phyloP scores from a whole-genome alignment of 371 early-diverging fungal species.

The Rhizomucor pusillus region DNA sequence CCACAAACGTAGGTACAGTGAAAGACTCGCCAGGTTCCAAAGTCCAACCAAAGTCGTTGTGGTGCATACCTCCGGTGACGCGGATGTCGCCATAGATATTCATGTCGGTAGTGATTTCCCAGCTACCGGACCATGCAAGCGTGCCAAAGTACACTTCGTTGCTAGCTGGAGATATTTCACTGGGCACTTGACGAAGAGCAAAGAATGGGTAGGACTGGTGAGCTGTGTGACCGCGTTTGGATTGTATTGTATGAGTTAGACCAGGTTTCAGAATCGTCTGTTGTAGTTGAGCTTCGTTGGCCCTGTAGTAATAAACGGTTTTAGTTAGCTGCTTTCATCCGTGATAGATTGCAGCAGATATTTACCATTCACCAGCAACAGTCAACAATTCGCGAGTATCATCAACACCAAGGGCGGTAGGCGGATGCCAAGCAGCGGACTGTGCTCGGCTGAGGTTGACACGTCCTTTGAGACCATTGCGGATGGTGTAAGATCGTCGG shows the following conservation, averaged over 20 bases:
- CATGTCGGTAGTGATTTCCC: conserved; percentile 28
- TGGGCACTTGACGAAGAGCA: conserved; percentile 24
- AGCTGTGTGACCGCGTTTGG: conserved; percentile 33
- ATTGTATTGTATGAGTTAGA: conserved; percentile 21
- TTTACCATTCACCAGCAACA: conserved; percentile 38
- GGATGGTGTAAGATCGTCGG: conserved; percentile 14
- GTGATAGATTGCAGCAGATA: not conserved
- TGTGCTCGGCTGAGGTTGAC: conserved; percentile 22
- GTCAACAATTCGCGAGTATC: conserved; percentile 25
- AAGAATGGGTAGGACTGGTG: conserved; percentile 40
- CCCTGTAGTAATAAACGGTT: not conserved
- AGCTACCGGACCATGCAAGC: conserved; percentile 41
- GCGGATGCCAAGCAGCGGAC: conserved; percentile 39
- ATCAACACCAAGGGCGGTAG: conserved; percentile 9
- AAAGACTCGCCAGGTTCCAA: conserved; percentile 12
- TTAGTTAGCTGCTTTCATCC: no score
- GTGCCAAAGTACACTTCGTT: conserved; percentile 37
- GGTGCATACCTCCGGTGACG: conserved; percentile 36
- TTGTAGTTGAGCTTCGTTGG: conserved; percentile 30
- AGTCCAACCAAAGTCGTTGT: conserved; percentile 26
- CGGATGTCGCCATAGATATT: conserved; percentile 20
- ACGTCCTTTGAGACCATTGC: conserved; percentile 9
- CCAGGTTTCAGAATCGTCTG: conserved; percentile 22
- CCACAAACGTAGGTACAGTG: conserved; percentile 23
- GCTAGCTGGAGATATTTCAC: conserved; percentile 14